Conservation (phyloP, 2,329 filamentous ascomycete species). For the Penicillium corylophilum region DNA sequence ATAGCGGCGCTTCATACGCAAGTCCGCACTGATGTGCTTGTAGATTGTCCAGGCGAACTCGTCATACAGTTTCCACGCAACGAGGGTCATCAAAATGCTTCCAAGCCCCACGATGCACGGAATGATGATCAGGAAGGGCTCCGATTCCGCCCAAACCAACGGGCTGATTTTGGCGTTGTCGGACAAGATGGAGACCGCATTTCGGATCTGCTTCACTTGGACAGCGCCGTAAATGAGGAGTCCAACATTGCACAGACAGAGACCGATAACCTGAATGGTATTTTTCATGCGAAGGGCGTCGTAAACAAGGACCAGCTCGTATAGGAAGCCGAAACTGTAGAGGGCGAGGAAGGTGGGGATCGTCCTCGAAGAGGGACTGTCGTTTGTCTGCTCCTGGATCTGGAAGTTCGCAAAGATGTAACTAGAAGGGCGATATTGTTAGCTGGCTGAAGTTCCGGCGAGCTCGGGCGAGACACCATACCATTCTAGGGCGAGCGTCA, state of each 20-base stretch:
- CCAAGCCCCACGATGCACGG: constrained; percentile 78
- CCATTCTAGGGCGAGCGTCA: constrained; percentile 83
- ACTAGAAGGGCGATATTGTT: constrained; percentile 46
- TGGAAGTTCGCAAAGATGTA: constrained; percentile 92
- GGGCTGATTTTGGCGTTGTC: constrained; percentile 45
- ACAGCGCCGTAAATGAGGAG: constrained; percentile 90
- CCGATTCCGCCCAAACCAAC: constrained; percentile 67
- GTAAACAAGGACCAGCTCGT: constrained; percentile 85
- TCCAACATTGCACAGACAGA: constrained; percentile 88
- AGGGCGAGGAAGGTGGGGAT: constrained; percentile 95
- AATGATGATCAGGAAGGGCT: constrained; percentile 78
- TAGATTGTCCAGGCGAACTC: constrained; percentile 99
- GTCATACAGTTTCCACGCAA: constrained; percentile 94
- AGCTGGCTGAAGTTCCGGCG: not conserved
- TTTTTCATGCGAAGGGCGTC: constrained; percentile 94
- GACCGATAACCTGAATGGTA: constrained; percentile 95
- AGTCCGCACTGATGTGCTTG: constrained; percentile 96
- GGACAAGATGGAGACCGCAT: constrained; percentile 63
- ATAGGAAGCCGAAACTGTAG: constrained; percentile 96
- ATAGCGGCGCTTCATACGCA: constrained; percentile 95
- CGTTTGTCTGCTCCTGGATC: constrained; percentile 44
- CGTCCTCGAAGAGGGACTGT: constrained; percentile 53
- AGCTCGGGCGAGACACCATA: constrained; percentile 51
- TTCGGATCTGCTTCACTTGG: constrained; percentile 84
- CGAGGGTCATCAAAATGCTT: constrained; percentile 69